These are phyloP conservation scores for Fagus crenata DNA, from an alignment of 306 rosid genomes.

Conservation along the genomic window DNA sequence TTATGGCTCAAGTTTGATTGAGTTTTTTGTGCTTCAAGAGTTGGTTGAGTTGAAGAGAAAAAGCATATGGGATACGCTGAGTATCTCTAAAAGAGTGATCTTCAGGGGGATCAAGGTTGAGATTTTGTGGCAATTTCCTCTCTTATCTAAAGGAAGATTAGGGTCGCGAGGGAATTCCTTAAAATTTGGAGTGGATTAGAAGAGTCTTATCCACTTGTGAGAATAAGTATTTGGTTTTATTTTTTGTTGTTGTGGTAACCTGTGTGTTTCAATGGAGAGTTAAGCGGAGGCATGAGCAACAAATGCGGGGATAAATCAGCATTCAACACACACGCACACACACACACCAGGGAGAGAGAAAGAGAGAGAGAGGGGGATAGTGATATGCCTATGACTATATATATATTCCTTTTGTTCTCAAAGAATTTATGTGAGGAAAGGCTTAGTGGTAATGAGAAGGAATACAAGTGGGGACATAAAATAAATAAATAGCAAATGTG, in stretches of 20 bases:
- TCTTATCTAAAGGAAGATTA: slow-evolving; percentile 24
- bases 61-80: slow-evolving; percentile 1
- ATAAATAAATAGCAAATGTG: neutral
- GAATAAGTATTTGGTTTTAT: slow-evolving; percentile 37
- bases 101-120: slow-evolving; percentile 25
- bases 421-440: slow-evolving; percentile 38
- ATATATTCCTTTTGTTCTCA: slow-evolving; percentile 41
- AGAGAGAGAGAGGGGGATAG: slow-evolving; percentile 53
- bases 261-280: slow-evolving; percentile 47
- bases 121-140: slow-evolving; percentile 3
- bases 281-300: slow-evolving; percentile 63
- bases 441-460: slow-evolving; percentile 40
- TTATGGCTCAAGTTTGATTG: too few relatives aligned
- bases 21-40: neutral
- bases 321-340: slow-evolving; percentile 35
- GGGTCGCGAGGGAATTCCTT: slow-evolving; percentile 33
- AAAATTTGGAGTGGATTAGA: slow-evolving; percentile 55
- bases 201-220: slow-evolving; percentile 53
- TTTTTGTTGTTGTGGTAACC: neutral
- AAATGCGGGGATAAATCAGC: slow-evolving; percentile 65
- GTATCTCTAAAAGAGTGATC: neutral
- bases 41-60: slow-evolving; percentile 11
- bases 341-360: slow-evolving; percentile 21
- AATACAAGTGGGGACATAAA: slow-evolving; percentile 32
- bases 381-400: slow-evolving; percentile 33